Evolutionary conservation across 2,329 filamentous ascomycete genomes (phyloP).

Genomic region (Lachnellula hyalina): DNA sequence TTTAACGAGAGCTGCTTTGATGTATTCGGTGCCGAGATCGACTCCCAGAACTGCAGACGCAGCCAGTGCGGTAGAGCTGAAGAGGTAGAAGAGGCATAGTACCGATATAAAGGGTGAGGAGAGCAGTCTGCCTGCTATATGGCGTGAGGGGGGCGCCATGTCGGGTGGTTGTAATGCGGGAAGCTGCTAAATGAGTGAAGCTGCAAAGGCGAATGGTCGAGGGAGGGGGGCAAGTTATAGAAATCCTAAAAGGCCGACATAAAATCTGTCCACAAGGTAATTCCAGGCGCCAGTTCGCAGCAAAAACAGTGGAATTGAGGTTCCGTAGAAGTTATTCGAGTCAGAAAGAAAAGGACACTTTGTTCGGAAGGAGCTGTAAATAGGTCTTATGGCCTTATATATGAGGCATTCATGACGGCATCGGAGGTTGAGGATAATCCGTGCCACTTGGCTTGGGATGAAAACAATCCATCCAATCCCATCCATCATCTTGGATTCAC

Average conservation of each 20-base stretch:
- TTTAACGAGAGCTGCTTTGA: slow-evolving; percentile 94
- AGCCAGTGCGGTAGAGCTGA: slow-evolving; percentile 32
- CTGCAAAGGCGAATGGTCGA: slow-evolving; percentile 10
- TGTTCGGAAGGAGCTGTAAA: slow-evolving; percentile 7
- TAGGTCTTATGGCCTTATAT: not conserved
- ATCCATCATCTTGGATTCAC: too few species aligned
- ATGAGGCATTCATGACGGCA: not conserved
- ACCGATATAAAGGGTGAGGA: slow-evolving; percentile 25
- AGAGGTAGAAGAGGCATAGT: slow-evolving; percentile 30
- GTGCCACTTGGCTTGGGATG: not conserved
- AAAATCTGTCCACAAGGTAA: slow-evolving; percentile 29
- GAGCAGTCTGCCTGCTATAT: slow-evolving; percentile 16
- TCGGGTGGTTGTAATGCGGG: slow-evolving; percentile 7
- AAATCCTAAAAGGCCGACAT: slow-evolving; percentile 19
- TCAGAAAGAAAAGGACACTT: slow-evolving; percentile 27
- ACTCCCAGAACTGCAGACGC: slow-evolving; percentile 76
- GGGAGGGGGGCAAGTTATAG: slow-evolving; percentile 21
- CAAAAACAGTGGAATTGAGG: slow-evolving; percentile 11
- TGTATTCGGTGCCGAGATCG: slow-evolving; percentile 92
- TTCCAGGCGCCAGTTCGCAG: slow-evolving; percentile 14
- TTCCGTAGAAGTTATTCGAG: slow-evolving; percentile 14
- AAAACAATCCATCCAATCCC: too few species aligned
- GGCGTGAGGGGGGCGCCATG: slow-evolving; percentile 21
- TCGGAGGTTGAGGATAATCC: not conserved
- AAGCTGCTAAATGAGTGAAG: slow-evolving; percentile 28